Evolutionary conservation across 1,284 basidiomycete genomes (phyloP).

Genomic region (Pholiota adiposa): DNA sequence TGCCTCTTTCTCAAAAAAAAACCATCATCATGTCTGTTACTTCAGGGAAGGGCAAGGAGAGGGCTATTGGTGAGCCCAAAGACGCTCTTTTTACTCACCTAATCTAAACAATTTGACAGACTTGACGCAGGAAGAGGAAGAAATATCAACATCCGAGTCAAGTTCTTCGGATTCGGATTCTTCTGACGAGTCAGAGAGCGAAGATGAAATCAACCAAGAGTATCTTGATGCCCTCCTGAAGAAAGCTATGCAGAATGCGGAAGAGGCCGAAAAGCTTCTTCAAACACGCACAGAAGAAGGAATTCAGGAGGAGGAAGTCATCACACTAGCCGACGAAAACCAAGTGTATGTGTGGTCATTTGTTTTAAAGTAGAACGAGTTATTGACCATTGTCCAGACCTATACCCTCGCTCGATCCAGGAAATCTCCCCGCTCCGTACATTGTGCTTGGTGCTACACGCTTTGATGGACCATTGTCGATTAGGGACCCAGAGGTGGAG

Average conservation of each 20-base stretch:
- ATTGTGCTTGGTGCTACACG: conserved; percentile 52
- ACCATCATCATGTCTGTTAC: conserved; percentile 19
- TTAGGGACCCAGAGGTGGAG: conserved; percentile 68
- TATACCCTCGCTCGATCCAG: conserved; percentile 69
- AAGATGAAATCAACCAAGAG: conserved; percentile 56
- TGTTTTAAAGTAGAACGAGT: neutral
- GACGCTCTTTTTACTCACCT: neutral
- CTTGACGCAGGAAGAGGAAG: conserved; percentile 20
- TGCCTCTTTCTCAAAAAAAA: conserved; percentile 1
- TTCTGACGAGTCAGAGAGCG: conserved; percentile 41
- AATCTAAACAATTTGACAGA: conserved; percentile 10
- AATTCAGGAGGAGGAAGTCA: conserved; percentile 47
- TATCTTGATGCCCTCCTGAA: conserved; percentile 68
- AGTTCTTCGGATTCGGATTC: conserved; percentile 31
- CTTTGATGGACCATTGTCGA: conserved; percentile 46
- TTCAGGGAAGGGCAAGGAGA: conserved; percentile 49
- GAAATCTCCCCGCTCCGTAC: conserved; percentile 62
- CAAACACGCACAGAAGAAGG: conserved; percentile 21
- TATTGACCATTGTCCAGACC: conserved; percentile 44
- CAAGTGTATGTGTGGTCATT: conserved; percentile 36
- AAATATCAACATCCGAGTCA: conserved; percentile 25
- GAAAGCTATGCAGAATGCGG: conserved; percentile 58
- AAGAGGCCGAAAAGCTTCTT: conserved; percentile 27
- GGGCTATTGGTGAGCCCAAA: conserved; percentile 34
- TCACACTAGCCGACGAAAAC: conserved; percentile 43